phyloP scores from a whole-genome alignment of 1,139 yeast species.

The Sugiyamaella sp. region DNA sequence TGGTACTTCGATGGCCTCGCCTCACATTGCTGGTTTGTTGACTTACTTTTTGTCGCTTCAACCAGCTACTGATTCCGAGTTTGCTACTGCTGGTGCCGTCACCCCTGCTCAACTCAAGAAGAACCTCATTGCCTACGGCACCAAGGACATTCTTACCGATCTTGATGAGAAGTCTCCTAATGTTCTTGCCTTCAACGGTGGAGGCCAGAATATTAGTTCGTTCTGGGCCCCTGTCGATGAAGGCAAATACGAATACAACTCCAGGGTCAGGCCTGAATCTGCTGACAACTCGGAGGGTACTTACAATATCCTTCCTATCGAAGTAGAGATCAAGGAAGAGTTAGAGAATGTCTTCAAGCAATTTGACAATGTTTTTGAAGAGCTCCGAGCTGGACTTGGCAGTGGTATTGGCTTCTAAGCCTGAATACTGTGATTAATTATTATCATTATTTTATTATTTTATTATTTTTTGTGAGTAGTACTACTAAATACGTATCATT shows the following conservation, averaged over 20 bases:
- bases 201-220: slow-evolving; percentile 72
- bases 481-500: background rate
- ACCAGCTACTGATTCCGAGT: slow-evolving; percentile 82
- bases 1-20: slow-evolving; percentile 99
- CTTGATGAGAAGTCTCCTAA: slow-evolving; percentile 87
- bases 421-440: slow-evolving; percentile 11
- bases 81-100: slow-evolving; percentile 58
- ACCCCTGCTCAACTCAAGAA: slow-evolving; percentile 89
- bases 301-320: slow-evolving; percentile 32
- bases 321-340: slow-evolving; percentile 31
- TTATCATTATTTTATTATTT: slow-evolving; percentile 17
- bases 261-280: too few relatives aligned
- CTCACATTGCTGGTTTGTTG: slow-evolving; percentile 87
- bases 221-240: slow-evolving; percentile 55
- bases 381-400: slow-evolving; percentile 32
- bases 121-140: slow-evolving; percentile 79
- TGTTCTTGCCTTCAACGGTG: slow-evolving; percentile 90
- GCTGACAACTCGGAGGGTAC: slow-evolving; percentile 24
- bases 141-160: slow-evolving; percentile 67
- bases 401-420: slow-evolving; percentile 4
- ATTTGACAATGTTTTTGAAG: slow-evolving; percentile 31
- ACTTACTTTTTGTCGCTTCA: slow-evolving; percentile 89
- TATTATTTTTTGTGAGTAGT: slow-evolving; percentile 4
- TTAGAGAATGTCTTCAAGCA: slow-evolving; percentile 31
- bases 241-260: too few relatives aligned